phyloP scores from a whole-genome alignment of 2,329 filamentous ascomycete species.

The Xylaria sp. region DNA sequence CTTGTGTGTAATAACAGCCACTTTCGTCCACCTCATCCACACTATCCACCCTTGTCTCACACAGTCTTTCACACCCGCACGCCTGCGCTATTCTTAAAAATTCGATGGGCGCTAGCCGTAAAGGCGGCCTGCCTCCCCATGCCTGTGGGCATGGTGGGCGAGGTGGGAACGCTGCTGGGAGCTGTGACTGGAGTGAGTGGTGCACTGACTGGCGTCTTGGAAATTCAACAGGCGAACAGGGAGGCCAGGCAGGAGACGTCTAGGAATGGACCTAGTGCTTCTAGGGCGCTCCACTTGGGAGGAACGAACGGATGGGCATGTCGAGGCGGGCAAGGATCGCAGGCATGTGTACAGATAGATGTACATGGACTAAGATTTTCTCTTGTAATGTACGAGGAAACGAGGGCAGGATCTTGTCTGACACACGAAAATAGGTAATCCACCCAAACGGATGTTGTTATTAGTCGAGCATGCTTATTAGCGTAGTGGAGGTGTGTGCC shows the following conservation, averaged over 20 bases:
- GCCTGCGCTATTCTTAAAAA: slow-evolving; percentile 50
- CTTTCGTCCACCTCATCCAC: slow-evolving; percentile 26
- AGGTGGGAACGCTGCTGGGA: slow-evolving; percentile 32
- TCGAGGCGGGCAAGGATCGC: slow-evolving; percentile 33
- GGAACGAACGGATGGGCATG: slow-evolving; percentile 34
- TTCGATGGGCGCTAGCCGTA: slow-evolving; percentile 49
- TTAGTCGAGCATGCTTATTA: slow-evolving; percentile 37
- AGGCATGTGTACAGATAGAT: slow-evolving; percentile 9
- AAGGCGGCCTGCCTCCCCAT: slow-evolving; percentile 43
- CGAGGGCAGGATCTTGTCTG: slow-evolving; percentile 60
- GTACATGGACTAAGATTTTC: slow-evolving; percentile 47
- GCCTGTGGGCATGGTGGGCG: slow-evolving; percentile 31
- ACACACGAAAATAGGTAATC: slow-evolving; percentile 60
- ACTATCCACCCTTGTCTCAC: slow-evolving; percentile 45
- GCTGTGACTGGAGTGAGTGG: slow-evolving; percentile 22
- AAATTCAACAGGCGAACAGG: slow-evolving; percentile 24
- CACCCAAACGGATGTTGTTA: slow-evolving; percentile 41
- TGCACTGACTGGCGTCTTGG: slow-evolving; percentile 14
- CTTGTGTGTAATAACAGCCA: slow-evolving; percentile 41
- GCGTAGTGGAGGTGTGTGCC: slow-evolving; percentile 31
- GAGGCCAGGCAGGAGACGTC: slow-evolving; percentile 25
- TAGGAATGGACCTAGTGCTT: slow-evolving; percentile 48
- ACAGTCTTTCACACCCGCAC: slow-evolving; percentile 45
- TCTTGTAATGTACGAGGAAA: slow-evolving; percentile 61
- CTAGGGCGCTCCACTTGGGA: slow-evolving; percentile 43